Percentiles rank a stretch among this genome's conserved stretches.
These are phyloP conservation scores for Microcyclospora pomicola DNA, from an alignment of 2,329 filamentous ascomycete species.

Conservation along the genomic window DNA sequence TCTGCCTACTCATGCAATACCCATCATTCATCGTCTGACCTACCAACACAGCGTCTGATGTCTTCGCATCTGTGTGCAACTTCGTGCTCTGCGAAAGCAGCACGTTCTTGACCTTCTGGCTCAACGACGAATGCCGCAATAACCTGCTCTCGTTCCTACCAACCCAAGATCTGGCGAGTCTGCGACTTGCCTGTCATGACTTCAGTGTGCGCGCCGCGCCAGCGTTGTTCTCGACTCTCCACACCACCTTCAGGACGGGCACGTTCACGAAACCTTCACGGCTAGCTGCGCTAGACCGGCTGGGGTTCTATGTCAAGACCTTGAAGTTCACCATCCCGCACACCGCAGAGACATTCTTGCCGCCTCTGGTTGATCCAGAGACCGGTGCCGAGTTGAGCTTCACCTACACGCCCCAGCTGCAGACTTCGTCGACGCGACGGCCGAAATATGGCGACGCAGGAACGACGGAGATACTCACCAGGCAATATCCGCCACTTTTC, in stretches of 20 bases:
- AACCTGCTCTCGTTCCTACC: constrained; percentile 29
- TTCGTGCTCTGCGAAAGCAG: constrained; percentile 35
- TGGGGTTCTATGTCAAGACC: constrained; percentile 66
- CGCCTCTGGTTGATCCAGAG: constrained; percentile 65
- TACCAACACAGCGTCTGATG: constrained; percentile 27
- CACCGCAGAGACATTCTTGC: constrained; percentile 63
- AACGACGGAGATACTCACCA: constrained; percentile 66
- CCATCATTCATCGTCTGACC: constrained; percentile 3
- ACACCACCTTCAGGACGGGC: constrained; percentile 56
- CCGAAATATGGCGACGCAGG: constrained; percentile 71
- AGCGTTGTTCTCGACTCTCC: constrained; percentile 53
- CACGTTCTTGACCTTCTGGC: constrained; percentile 37
- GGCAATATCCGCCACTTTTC: constrained; percentile 80
- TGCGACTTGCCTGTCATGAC: constrained; percentile 56
- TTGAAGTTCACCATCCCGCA: constrained; percentile 68
- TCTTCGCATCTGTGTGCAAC: constrained; percentile 35
- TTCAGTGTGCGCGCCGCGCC: constrained; percentile 58
- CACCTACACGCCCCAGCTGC: constrained; percentile 62
- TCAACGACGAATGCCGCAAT: constrained; percentile 34
- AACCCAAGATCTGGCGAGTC: constrained; percentile 28
- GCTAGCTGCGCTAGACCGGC: constrained; percentile 58
- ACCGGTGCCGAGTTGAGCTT: constrained; percentile 69
- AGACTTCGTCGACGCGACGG: constrained; percentile 43
- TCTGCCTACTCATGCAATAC: constrained; percentile 1
- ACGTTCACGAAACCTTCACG: constrained; percentile 63